Evolutionary conservation across 208 protist species (phyloP), one percentile per base, ranked within the genome.

Genomic region (Spongospora subterranea): DNA sequence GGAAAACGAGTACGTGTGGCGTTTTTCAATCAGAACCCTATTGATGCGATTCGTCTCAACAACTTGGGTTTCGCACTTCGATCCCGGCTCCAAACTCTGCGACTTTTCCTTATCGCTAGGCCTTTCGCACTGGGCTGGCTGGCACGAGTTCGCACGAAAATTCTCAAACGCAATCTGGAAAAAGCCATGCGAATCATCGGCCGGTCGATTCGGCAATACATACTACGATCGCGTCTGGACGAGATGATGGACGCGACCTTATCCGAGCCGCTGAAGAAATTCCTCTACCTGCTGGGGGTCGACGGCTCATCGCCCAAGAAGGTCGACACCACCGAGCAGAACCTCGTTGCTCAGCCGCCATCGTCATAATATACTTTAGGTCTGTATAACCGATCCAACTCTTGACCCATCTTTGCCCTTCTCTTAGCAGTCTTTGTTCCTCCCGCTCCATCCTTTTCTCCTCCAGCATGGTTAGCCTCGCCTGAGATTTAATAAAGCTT

Each of bases 21-120:
- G 54, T 65, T 65, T 29, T 65, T 65, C 54, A 65, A 65, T 29
- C 54, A 65, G 54, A 65, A 65, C 54, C 54, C 54, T 17, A 65
- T 65, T 29, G 54, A 65, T 29, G 54, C 54, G 20, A 65, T 65
- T 29, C 54, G 29, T 29, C 54, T 65, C 20, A 65, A 65, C 54
- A 65, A 65, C 54, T 29, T 65, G 17, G 54, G 54, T 17, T 65
- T 65, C 29, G 54, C 54, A 29, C 17, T 65, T 65, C 54, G 54
- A 17, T 32, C 20, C 54, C 17, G 29, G 54, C 17, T 65, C 54
- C 20, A 17, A 29, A 65, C 29, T 17, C 54, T 65, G 54, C 54
- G 54, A 17, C 54, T 65, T 17, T 65, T 65, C 54, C 54, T 65
- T 17, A 65, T 65, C 17, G 54, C 54, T 17, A 17, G 54, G 29